Evolutionary conservation across 768 basidiomycete genomes (phyloP).

Genomic region (Lyophyllum atratum): DNA sequence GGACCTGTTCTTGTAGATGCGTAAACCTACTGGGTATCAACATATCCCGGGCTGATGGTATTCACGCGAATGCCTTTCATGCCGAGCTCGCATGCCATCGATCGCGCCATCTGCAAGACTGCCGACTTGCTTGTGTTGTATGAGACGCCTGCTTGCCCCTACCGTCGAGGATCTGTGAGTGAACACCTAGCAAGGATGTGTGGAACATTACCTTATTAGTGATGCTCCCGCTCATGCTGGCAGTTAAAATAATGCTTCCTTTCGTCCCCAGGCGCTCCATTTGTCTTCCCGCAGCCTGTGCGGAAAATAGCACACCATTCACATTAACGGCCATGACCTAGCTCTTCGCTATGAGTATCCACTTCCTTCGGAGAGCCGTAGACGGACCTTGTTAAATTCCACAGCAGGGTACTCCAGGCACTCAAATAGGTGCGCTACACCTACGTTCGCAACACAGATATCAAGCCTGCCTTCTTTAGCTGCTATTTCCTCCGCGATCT

Average conservation of each 20-base stretch:
- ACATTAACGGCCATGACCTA: constrained; percentile 58
- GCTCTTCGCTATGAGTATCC: not conserved
- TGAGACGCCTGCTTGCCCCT: constrained; percentile 69
- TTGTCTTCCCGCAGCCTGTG: constrained; percentile 59
- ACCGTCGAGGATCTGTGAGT: not conserved
- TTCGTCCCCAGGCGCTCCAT: constrained; percentile 50
- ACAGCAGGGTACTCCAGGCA: constrained; percentile 59
- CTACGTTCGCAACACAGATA: constrained; percentile 67
- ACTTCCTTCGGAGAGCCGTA: not conserved
- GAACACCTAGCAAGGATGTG: not conserved
- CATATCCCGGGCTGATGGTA: constrained; percentile 70
- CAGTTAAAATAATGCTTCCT: constrained; percentile 62
- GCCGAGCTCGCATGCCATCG: constrained; percentile 77
- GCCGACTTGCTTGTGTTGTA: constrained; percentile 80
- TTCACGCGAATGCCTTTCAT: constrained; percentile 69
- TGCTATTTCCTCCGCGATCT: constrained; percentile 51
- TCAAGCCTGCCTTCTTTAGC: constrained; percentile 64
- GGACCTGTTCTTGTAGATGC: not conserved
- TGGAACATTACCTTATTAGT: constrained; percentile 50
- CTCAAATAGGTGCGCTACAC: constrained; percentile 50
- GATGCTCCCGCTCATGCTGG: constrained; percentile 62
- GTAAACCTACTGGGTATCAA: constrained; percentile 57
- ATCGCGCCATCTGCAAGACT: constrained; percentile 76
- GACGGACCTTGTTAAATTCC: constrained; percentile 54
- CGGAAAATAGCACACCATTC: constrained; percentile 57